phyloP scores from a whole-genome alignment of 768 basidiomycete species.

The Mycena alexandri region DNA sequence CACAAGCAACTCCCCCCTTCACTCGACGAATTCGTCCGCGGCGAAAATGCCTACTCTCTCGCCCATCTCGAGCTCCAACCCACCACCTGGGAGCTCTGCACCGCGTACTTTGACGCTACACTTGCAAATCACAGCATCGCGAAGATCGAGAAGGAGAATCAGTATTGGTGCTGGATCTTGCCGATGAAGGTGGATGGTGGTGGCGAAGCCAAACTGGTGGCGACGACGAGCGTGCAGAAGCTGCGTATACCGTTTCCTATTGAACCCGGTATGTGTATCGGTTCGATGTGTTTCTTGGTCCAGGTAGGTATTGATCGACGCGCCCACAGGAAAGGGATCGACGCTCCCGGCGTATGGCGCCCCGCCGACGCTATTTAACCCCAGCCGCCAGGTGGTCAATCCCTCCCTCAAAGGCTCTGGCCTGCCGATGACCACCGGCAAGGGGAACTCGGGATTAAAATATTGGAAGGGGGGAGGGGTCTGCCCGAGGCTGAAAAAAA shows the following conservation, averaged over 20 bases:
- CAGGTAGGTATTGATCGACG: not conserved
- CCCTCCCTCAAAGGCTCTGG: constrained; percentile 7
- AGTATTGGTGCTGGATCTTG: constrained; percentile 28
- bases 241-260: constrained; percentile 15
- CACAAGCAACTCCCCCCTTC: constrained; percentile 1
- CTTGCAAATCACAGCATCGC: constrained; percentile 7
- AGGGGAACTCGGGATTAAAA: too few species aligned
- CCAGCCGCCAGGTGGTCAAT: constrained; percentile 23
- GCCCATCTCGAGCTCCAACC: constrained; percentile 14
- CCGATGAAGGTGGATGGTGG: constrained; percentile 5
- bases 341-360: constrained; percentile 29
- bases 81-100: constrained; percentile 23
- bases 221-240: constrained; percentile 19
- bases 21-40: constrained; percentile 27
- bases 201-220: constrained; percentile 11
- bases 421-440: constrained; percentile 6
- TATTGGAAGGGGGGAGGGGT: too few species aligned
- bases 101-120: constrained; percentile 5
- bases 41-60: constrained; percentile 26
- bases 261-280: not conserved
- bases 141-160: constrained; percentile 17
- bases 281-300: not conserved
- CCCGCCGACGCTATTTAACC: constrained; percentile 23
- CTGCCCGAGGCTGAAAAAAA: too few species aligned
- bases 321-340: constrained; percentile 18